A percentile compares a stretch with the other conserved stretches of the same genome.
phyloP scores from a whole-genome alignment of 2,329 filamentous ascomycete species.

The Penicillium sp. region DNA sequence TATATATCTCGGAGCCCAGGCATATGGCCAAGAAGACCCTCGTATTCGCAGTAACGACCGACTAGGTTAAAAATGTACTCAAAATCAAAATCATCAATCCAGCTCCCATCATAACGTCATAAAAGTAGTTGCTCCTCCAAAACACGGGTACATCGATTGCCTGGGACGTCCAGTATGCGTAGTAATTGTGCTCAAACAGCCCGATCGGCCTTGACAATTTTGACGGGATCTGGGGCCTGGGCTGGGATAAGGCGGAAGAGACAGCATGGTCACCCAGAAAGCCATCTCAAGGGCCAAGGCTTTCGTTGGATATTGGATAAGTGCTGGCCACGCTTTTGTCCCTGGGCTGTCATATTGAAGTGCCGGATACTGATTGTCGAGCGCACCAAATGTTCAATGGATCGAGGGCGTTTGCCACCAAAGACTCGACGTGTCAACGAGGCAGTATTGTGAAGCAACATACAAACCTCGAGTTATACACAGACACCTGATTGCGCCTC shows the following conservation, averaged over 20 bases:
- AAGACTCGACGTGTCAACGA: background rate
- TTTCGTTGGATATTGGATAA: background rate
- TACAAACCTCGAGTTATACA: background rate
- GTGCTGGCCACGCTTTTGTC: background rate
- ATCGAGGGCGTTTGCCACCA: background rate
- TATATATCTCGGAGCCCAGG: background rate
- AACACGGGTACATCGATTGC: conserved; percentile 8
- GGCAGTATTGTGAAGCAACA: background rate
- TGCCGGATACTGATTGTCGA: background rate
- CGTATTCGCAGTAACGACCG: conserved; percentile 18
- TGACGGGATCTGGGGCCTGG: background rate
- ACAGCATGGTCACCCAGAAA: background rate
- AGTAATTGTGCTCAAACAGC: background rate
- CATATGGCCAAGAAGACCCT: background rate
- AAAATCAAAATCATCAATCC: conserved; percentile 19
- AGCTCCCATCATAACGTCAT: conserved; percentile 22
- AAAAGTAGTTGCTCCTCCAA: conserved; percentile 16
- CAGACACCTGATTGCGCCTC: background rate
- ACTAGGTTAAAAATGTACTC: conserved; percentile 18
- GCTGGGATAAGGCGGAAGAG: background rate
- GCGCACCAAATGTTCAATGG: background rate
- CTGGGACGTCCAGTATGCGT: background rate
- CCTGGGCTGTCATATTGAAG: background rate
- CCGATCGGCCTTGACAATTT: background rate
- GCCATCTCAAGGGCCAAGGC: too few relatives aligned